phyloP scores from a whole-genome alignment of 306 rosid genomes.

The Morella rubra region DNA sequence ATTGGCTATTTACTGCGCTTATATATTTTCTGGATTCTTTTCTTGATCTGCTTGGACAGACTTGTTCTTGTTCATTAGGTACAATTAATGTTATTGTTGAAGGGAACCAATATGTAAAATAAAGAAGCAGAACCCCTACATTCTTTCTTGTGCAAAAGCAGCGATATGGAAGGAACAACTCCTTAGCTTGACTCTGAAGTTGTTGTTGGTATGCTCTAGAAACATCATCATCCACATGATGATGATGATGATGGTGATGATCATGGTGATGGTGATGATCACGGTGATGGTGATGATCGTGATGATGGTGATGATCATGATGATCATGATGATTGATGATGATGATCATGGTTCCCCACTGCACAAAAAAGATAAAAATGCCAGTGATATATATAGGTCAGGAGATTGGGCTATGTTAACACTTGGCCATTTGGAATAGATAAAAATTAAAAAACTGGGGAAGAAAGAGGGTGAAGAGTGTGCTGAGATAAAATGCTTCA shows the following conservation, averaged over 20 bases:
- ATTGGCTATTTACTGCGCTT: not conserved
- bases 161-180: slow-evolving; percentile 73
- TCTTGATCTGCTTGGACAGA: slow-evolving; percentile 3
- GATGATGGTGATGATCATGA: no score
- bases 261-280: no score
- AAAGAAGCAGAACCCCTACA: slow-evolving; percentile 38
- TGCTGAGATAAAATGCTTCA: no score
- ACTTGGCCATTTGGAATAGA: not conserved
- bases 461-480: no score
- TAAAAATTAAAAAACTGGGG: no score
- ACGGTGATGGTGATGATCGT: not conserved
- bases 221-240: slow-evolving; percentile 37
- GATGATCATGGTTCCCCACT: slow-evolving; percentile 56
- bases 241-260: no score
- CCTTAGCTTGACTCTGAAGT: slow-evolving; percentile 53
- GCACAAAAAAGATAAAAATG: slow-evolving; percentile 23
- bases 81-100: not conserved
- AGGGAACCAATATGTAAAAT: not conserved
- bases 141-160: slow-evolving; percentile 66
- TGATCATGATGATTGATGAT: no score
- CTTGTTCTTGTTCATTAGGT: not conserved
- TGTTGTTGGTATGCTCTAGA: slow-evolving; percentile 51
- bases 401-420: not conserved
- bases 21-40: not conserved
- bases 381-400: not conserved